phyloP scores from a whole-genome alignment of 2,329 filamentous ascomycete species.

The Aspergillus pseudotamarii region DNA sequence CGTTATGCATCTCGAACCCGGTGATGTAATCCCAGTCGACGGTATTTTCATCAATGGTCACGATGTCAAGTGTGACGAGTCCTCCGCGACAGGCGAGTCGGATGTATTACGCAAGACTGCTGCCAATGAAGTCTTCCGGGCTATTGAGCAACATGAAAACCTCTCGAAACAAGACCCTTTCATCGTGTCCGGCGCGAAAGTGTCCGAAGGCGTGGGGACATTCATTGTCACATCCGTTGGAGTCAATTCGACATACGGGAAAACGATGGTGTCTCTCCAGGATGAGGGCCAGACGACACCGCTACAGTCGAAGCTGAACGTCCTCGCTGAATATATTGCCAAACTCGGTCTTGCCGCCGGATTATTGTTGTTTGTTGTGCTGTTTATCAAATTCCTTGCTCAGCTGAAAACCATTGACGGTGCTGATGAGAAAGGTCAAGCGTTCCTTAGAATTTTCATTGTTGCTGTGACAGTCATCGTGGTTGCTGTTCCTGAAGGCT shows the following conservation, averaged over 20 bases:
- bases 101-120: conserved; percentile 69
- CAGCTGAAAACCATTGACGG: conserved; percentile 56
- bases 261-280: conserved; percentile 76
- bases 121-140: conserved; percentile 65
- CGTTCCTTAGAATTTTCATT: conserved; percentile 62
- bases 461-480: conserved; percentile 62
- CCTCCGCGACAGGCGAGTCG: conserved; percentile 75
- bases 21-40: conserved; percentile 72
- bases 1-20: conserved; percentile 71
- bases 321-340: conserved; percentile 78
- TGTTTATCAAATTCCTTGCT: conserved; percentile 77
- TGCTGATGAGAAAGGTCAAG: conserved; percentile 57
- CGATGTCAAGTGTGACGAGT: conserved; percentile 72
- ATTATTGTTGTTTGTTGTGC: conserved; percentile 73
- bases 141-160: conserved; percentile 62
- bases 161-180: conserved; percentile 74
- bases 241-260: conserved; percentile 73
- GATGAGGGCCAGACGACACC: conserved; percentile 78
- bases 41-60: conserved; percentile 70
- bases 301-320: conserved; percentile 75
- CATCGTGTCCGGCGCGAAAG: conserved; percentile 77
- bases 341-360: conserved; percentile 73
- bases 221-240: conserved; percentile 77
- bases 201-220: conserved; percentile 73
- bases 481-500: conserved; percentile 62